These are phyloP conservation scores for Fusarium sublunatum DNA, from an alignment of 2,329 filamentous ascomycete species.

Conservation along the genomic window DNA sequence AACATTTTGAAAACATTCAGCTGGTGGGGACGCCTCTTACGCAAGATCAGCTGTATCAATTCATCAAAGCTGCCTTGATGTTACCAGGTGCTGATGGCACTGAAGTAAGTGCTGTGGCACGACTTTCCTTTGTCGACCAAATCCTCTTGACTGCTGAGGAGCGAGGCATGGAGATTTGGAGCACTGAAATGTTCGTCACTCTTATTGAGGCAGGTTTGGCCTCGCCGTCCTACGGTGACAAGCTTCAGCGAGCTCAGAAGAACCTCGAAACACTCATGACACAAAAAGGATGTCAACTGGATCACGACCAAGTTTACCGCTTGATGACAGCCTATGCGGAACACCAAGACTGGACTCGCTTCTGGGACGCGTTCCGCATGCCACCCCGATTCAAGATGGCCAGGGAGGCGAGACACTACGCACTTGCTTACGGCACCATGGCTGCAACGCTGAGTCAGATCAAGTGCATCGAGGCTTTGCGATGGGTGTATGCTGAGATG, in stretches of 20 bases:
- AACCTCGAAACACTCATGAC: conserved; percentile 60
- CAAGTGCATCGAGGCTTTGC: conserved; percentile 60
- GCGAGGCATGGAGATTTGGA: conserved; percentile 57
- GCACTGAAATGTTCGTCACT: conserved; percentile 61
- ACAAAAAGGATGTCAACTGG: conserved; percentile 53
- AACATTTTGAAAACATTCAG: conserved; percentile 55
- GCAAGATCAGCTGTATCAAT: conserved; percentile 50
- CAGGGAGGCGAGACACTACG: conserved; percentile 67
- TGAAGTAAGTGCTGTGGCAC: conserved; percentile 43
- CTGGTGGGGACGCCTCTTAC: conserved; percentile 52
- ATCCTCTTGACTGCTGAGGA: conserved; percentile 59
- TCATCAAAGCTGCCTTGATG: conserved; percentile 55
- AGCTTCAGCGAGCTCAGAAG: conserved; percentile 55
- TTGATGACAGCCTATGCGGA: conserved; percentile 61
- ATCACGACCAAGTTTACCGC: conserved; percentile 53
- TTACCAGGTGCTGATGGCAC: conserved; percentile 29
- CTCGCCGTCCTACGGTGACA: conserved; percentile 47
- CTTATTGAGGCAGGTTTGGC: conserved; percentile 56
- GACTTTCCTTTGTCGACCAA: conserved; percentile 55
- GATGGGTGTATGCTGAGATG: conserved; percentile 71
- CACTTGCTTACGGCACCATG: conserved; percentile 62
- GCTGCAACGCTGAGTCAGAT: conserved; percentile 56
- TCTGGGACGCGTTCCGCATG: conserved; percentile 71
- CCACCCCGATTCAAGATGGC: conserved; percentile 61
- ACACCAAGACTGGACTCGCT: conserved; percentile 63